phyloP scores from a whole-genome alignment of 768 basidiomycete genomes.

The Wakefieldia striispora region DNA sequence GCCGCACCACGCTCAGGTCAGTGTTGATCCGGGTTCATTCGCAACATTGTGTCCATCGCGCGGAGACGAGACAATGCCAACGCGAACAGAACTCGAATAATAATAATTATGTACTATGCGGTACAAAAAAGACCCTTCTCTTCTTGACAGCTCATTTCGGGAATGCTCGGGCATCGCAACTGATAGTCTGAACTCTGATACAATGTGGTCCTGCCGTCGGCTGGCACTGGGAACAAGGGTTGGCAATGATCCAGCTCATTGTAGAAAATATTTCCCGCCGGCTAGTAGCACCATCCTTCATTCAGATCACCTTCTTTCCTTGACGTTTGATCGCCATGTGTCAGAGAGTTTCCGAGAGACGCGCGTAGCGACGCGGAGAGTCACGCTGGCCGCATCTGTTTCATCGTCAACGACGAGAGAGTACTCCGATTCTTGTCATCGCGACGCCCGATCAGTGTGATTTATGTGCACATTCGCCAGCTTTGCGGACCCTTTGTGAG shows the following conservation, averaged over 20 bases:
- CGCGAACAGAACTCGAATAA: neutral
- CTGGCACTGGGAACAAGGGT: slow-evolving; percentile 16
- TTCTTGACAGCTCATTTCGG: slow-evolving; percentile 27
- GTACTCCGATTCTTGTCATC: slow-evolving; percentile 5
- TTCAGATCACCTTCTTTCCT: slow-evolving; percentile 7
- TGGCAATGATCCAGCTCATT: slow-evolving; percentile 25
- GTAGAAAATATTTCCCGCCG: slow-evolving; percentile 18
- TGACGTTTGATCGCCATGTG: slow-evolving; percentile 30
- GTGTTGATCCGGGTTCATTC: neutral
- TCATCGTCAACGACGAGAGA: slow-evolving; percentile 22
- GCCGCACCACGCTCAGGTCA: neutral
- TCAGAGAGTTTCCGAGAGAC: slow-evolving; percentile 15
- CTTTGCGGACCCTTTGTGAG: neutral
- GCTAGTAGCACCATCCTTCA: slow-evolving; percentile 2
- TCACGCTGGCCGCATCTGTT: slow-evolving; percentile 22
- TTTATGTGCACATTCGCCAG: neutral
- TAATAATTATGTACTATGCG: neutral
- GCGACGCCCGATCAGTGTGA: slow-evolving; percentile 10
- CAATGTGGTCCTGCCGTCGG: slow-evolving; percentile 24
- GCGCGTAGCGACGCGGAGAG: slow-evolving; percentile 21
- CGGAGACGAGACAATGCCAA: neutral
- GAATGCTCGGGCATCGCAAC: slow-evolving; percentile 5
- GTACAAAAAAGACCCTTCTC: neutral
- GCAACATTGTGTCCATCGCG: neutral
- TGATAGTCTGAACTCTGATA: no score